These are phyloP conservation scores for Talaromyces sp. DNA, from an alignment of 2,329 filamentous ascomycete species.

Conservation along the genomic window DNA sequence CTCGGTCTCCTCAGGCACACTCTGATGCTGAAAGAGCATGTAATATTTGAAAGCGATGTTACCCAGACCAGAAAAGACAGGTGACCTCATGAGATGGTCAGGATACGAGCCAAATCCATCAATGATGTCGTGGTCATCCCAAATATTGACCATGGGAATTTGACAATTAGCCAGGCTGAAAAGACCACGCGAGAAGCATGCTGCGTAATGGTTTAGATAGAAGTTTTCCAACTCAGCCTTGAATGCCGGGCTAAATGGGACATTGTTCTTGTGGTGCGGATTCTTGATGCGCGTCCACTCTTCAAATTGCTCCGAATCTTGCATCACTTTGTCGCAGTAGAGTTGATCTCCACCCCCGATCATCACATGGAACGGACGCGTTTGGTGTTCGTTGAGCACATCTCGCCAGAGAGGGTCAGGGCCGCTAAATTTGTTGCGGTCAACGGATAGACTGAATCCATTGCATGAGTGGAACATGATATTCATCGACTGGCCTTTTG, in stretches of 20 bases:
- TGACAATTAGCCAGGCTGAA: conserved; percentile 91
- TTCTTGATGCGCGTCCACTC: conserved; percentile 83
- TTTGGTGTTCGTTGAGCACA: conserved; percentile 87
- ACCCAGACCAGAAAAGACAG: conserved; percentile 76
- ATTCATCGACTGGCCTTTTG: conserved; percentile 82
- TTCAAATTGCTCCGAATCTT: conserved; percentile 70
- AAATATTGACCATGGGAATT: conserved; percentile 98
- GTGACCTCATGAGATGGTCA: conserved; percentile 83
- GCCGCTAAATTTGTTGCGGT: conserved; percentile 76
- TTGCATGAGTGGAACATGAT: conserved; percentile 99
- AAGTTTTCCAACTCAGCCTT: conserved; percentile 84
- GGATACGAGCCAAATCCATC: conserved; percentile 93
- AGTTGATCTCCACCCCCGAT: conserved; percentile 95
- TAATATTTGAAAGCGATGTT: conserved; percentile 98
- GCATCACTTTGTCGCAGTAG: conserved; percentile 83
- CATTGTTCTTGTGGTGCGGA: conserved; percentile 71
- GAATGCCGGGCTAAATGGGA: conserved; percentile 74
- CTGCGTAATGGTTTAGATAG: conserved; percentile 81
- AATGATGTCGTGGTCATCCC: conserved; percentile 90
- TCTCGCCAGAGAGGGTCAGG: conserved; percentile 97
- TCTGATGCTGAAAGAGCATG: conserved; percentile 97
- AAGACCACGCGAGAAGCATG: conserved; percentile 94
- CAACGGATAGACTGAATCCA: conserved; percentile 78
- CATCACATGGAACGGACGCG: conserved; percentile 95
- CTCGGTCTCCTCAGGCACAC: conserved; percentile 73